Evolutionary conservation across 495 filamentous ascomycete species (phyloP), one percentile per base, ranked within the genome.

Genomic region (Trichoderma asperelloides): DNA sequence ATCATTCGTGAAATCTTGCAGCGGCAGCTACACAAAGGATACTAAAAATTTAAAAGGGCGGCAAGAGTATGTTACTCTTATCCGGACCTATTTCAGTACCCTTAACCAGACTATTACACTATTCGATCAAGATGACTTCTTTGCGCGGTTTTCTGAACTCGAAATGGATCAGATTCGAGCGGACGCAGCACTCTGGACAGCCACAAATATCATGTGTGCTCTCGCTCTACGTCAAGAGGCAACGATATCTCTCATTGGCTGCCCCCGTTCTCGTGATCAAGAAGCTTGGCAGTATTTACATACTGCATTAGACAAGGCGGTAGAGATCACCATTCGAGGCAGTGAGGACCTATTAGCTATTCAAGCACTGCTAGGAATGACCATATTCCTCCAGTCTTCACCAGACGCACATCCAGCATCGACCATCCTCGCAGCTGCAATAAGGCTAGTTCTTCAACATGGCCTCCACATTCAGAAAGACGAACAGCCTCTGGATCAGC

Each of bases 101-200:
- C 25, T 21, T 7, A 55, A 55, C n/a, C 49, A 23, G 25, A 55
- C n/a, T n/a, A 21, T 55, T 23, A 21, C 49, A 9, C 16, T 55
- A n/a, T 55, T 55, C 49, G 49, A 55, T n/a, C 49, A 55, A 27
- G 49, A 55, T 27, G 49, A 55, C 49, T 55, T 55, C n/a, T 21
- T 55, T 11, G 8, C 8, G 1, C 49, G 49, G 3, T 55, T 55
- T 25, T n/a, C 49, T n/a, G 49, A 55, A 25, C 49, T 55, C n/a
- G 49, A 55, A 11, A 21, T 55, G 49, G 49, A 55, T 11, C 49
- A 55, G n/a, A 55, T 55, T n/a, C 49, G 49, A 11, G 49, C 49
- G 3, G 49, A 55, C 12, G 49, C 49, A 21, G 49, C 49, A 25
- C 49, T 55, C 8, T 55, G 49, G 49, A 55, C 49, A 2, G 49